Base-by-base conservation (phyloP, 2,329 filamentous ascomycete genomes). In the Paecilomyces formosus region DNA sequence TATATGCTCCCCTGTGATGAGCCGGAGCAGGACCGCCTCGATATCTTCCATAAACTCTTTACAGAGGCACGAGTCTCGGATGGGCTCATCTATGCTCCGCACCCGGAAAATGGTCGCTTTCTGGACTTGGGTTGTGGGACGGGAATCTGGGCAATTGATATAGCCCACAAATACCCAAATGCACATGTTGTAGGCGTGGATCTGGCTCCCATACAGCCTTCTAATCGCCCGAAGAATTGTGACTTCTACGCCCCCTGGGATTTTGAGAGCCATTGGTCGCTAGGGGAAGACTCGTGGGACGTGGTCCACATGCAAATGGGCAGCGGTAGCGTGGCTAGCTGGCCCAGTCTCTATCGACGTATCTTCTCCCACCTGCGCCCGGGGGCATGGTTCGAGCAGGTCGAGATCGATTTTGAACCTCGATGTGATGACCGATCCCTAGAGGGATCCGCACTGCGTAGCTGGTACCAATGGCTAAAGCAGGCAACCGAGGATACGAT, bases 131-230 rank as follows among this genome's bases (percentile, higher is more conserved):
- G 92, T 50, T 92, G 88, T 62, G 93, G 92, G 21, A 96, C 91
- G 0, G 92, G 91, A 45, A 93, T 96, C 61, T 97, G 93, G 93
- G 85, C 88, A 49, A 89, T 95, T 66, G 88, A 93, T 64, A 88
- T 96, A 76, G 88, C 89, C 62, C 86, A 89, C 83, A 79, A 79
- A 70, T 86, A 83, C 68, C 78, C 78, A 12, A 68, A 82, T 21
- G 81, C 84, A 55, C 82, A 85, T 71, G 83, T 88, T 55, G 70
- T 82, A 24, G 86, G 85, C 24, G 71, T 86, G 26, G 86, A 88
- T 68, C 74, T 88, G 22, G 80, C 82, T 49, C 79, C 82, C 55
- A 86, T 86, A 59, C 85, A 87, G 66, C 85, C 85, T 11, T 57
- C 68, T 65, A 93, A 89, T 59, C 90, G 90, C 53, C 89, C 88